phyloP scores from a whole-genome alignment of 2,329 filamentous ascomycete species.

The Verruconis gallopava region DNA sequence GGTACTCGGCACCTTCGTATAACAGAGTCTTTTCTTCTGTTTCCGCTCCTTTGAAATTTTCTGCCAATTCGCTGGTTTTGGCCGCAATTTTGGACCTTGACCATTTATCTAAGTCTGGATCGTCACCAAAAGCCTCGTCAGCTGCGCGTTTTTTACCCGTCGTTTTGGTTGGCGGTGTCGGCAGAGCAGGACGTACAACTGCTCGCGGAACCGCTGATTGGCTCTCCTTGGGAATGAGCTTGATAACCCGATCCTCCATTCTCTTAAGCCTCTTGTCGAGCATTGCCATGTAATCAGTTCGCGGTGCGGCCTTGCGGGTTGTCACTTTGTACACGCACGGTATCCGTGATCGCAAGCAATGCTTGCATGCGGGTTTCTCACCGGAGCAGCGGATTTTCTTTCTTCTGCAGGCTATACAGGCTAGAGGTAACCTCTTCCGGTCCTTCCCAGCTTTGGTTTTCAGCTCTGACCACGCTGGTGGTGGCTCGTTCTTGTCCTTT shows the following conservation, averaged over 20 bases:
- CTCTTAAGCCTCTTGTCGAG: slow-evolving; percentile 87
- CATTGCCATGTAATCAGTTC: slow-evolving; percentile 99
- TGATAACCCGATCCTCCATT: slow-evolving; percentile 97
- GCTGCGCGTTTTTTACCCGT: slow-evolving; percentile 53
- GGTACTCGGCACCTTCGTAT: slow-evolving; percentile 66
- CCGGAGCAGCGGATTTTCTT: slow-evolving; percentile 98
- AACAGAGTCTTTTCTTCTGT: slow-evolving; percentile 65
- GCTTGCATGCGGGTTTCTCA: slow-evolving; percentile 94
- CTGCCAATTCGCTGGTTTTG: slow-evolving; percentile 36
- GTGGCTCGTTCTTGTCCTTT: slow-evolving; percentile 17
- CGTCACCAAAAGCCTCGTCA: slow-evolving; percentile 75
- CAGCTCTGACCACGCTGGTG: slow-evolving; percentile 38
- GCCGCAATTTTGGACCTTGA: slow-evolving; percentile 43
- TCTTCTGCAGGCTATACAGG: slow-evolving; percentile 86
- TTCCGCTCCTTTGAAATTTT: slow-evolving; percentile 39
- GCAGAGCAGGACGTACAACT: slow-evolving; percentile 68
- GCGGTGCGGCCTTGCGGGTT: slow-evolving; percentile 79
- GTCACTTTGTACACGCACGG: slow-evolving; percentile 98
- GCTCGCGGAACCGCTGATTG: slow-evolving; percentile 62
- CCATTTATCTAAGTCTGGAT: slow-evolving; percentile 75
- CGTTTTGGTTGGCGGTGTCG: slow-evolving; percentile 42
- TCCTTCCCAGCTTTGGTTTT: slow-evolving; percentile 74
- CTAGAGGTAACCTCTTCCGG: slow-evolving; percentile 78
- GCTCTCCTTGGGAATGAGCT: slow-evolving; percentile 80
- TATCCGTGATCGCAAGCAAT: slow-evolving; percentile 81